phyloP scores from a whole-genome alignment of 73 alveolate genomes.

The Paramecium tetraurelia region DNA sequence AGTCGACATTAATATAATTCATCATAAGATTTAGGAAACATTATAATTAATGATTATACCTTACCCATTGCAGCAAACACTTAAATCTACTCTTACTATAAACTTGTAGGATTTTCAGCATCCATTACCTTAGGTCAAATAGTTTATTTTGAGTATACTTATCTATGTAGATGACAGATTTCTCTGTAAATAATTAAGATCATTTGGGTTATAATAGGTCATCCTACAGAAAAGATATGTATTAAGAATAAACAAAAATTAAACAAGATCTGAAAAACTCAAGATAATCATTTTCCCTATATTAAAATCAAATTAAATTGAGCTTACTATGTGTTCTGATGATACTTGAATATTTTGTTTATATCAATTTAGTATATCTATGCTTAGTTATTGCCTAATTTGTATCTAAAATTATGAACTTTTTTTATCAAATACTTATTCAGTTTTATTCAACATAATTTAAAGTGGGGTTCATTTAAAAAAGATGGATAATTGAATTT shows the following conservation, averaged over 20 bases:
- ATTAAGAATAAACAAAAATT: not conserved
- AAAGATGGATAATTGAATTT: too few species aligned
- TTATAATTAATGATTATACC: constrained; percentile 12
- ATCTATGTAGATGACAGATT: not conserved
- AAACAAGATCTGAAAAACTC: too few species aligned
- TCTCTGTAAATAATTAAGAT: not conserved
- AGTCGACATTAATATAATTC: constrained; percentile 5
- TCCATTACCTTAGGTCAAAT: not conserved
- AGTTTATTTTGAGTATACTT: not conserved
- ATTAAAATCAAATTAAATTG: too few species aligned
- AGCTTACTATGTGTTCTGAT: too few species aligned
- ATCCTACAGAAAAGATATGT: not conserved
- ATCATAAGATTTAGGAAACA: constrained; percentile 47
- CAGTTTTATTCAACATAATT: too few species aligned
- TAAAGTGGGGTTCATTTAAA: too few species aligned
- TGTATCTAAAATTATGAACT: too few species aligned
- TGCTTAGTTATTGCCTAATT: too few species aligned
- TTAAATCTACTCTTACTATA: not conserved
- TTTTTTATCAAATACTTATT: too few species aligned
- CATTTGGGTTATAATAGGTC: not conserved
- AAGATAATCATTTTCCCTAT: too few species aligned
- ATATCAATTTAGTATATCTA: too few species aligned
- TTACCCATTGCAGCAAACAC: not conserved
- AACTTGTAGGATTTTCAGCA: not conserved
- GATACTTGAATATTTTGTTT: too few species aligned